Evolutionary conservation across 805 yeast species (phyloP).

Genomic region (Ogataea chonburiensis): DNA sequence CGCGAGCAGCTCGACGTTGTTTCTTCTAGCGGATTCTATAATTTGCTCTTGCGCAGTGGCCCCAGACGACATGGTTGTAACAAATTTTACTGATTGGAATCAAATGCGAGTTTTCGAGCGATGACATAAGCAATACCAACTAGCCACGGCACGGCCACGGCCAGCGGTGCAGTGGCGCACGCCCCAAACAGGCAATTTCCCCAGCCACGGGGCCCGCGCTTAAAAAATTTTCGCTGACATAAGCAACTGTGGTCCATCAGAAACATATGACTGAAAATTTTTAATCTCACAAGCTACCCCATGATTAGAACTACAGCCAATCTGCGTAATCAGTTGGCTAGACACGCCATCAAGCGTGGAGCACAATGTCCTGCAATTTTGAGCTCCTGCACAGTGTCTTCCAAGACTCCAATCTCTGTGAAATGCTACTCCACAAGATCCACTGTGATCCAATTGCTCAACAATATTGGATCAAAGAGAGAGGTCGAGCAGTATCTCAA

Average conservation of each 20-base stretch:
- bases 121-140: too few relatives aligned
- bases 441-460: constrained; percentile 90
- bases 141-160: too few relatives aligned
- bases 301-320: constrained; percentile 9
- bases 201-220: constrained; percentile 18
- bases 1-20: constrained; percentile 73
- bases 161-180: constrained; percentile 1
- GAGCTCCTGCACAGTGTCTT: constrained; percentile 4
- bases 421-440: constrained; percentile 71
- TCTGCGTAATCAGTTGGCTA: constrained; percentile 26
- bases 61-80: constrained; percentile 39
- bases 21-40: constrained; percentile 83
- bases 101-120: neutral
- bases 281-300: constrained; percentile 14
- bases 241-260: constrained; percentile 1
- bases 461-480: constrained; percentile 94
- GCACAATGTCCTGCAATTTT: constrained; percentile 11
- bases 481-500: constrained; percentile 97
- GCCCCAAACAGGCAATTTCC: constrained; percentile 15
- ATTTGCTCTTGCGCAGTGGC: constrained; percentile 78
- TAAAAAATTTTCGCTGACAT: constrained; percentile 12
- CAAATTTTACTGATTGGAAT: constrained; percentile 1
- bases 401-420: constrained; percentile 12
- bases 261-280: constrained; percentile 10
- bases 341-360: constrained; percentile 23